Percentiles rank a stretch among this genome's conserved stretches.
phyloP scores from a whole-genome alignment of 306 rosid species.

The Echinosophora koreensis region DNA sequence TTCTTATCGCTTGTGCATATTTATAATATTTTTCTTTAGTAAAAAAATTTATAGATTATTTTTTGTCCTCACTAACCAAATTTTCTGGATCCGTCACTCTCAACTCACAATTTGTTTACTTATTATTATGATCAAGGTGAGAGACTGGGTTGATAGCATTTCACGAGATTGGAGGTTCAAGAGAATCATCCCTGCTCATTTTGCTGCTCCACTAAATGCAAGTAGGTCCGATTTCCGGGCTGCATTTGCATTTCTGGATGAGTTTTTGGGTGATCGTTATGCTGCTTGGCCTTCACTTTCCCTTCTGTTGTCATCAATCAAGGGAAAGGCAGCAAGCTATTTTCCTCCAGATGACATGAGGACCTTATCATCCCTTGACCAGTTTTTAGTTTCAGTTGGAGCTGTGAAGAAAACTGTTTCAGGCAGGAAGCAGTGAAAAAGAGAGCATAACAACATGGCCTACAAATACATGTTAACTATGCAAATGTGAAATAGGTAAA shows the following conservation, averaged over 20 bases:
- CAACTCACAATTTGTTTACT: constrained; percentile 4
- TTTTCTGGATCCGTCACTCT: too few species aligned
- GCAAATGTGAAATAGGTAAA: constrained; percentile 43
- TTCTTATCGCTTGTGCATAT: too few species aligned
- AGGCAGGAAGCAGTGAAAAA: constrained; percentile 67
- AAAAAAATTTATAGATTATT: too few species aligned
- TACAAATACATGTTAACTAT: constrained; percentile 30
- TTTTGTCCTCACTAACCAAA: too few species aligned
- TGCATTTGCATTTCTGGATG: constrained; percentile 89
- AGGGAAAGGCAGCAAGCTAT: constrained; percentile 94
- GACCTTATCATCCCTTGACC: constrained; percentile 89
- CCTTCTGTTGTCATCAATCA: constrained; percentile 72
- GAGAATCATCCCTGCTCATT: constrained; percentile 94
- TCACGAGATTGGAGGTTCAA: constrained; percentile 81
- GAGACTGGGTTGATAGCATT: constrained; percentile 92
- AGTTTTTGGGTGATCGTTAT: constrained; percentile 73
- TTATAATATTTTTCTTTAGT: too few species aligned
- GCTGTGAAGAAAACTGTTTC: constrained; percentile 92
- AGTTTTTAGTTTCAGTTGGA: constrained; percentile 89
- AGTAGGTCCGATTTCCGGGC: constrained; percentile 73
- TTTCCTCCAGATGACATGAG: constrained; percentile 98
- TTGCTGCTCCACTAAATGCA: constrained; percentile 86
- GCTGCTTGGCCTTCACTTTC: constrained; percentile 69
- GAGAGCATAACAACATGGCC: constrained; percentile 20
- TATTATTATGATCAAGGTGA: constrained; percentile 63